Percentiles rank a stretch among this genome's conserved stretches.
These are phyloP conservation scores for Sugiyamaella japonica DNA, from an alignment of 1,139 yeast genomes.

Conservation along the genomic window DNA sequence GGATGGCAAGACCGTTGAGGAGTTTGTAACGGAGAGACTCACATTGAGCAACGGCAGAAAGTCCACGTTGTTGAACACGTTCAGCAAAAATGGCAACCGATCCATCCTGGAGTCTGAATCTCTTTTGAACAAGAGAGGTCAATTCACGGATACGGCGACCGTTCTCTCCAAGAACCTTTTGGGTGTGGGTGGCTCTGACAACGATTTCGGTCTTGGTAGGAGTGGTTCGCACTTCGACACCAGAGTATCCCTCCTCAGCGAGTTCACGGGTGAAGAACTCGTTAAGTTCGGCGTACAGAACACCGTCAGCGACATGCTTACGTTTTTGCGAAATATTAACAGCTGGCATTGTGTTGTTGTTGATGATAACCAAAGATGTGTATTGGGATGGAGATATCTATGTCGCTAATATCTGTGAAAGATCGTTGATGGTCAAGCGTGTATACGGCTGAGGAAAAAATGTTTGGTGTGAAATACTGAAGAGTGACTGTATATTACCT, in stretches of 20 bases:
- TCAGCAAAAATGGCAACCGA: slow-evolving; percentile 96
- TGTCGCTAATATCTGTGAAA: background rate
- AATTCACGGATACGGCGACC: slow-evolving; percentile 99
- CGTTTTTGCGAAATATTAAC: slow-evolving; percentile 46
- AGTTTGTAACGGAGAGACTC: slow-evolving; percentile 98
- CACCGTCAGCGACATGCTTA: slow-evolving; percentile 96
- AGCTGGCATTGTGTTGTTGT: slow-evolving; percentile 26
- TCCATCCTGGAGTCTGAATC: slow-evolving; percentile 96
- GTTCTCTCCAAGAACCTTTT: slow-evolving; percentile 98
- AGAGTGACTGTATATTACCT: slow-evolving; percentile 13
- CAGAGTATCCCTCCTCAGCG: slow-evolving; percentile 99
- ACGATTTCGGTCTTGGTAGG: slow-evolving; percentile 98
- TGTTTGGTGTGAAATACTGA: background rate
- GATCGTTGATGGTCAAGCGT: background rate
- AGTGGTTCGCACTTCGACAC: slow-evolving; percentile 99
- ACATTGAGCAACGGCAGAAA: slow-evolving; percentile 99
- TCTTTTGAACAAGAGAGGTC: slow-evolving; percentile 96
- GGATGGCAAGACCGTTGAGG: slow-evolving; percentile 98
- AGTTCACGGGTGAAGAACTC: slow-evolving; percentile 99
- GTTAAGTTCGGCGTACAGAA: slow-evolving; percentile 99
- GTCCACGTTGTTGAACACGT: slow-evolving; percentile 99
- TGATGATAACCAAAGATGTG: slow-evolving; percentile 7
- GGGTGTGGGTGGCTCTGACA: slow-evolving; percentile 99
- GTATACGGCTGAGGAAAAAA: background rate
- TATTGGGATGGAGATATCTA: slow-evolving; percentile 4